These are phyloP conservation scores for Spathaspora sp. DNA, from an alignment of 805 yeast genomes.

Conservation along the genomic window DNA sequence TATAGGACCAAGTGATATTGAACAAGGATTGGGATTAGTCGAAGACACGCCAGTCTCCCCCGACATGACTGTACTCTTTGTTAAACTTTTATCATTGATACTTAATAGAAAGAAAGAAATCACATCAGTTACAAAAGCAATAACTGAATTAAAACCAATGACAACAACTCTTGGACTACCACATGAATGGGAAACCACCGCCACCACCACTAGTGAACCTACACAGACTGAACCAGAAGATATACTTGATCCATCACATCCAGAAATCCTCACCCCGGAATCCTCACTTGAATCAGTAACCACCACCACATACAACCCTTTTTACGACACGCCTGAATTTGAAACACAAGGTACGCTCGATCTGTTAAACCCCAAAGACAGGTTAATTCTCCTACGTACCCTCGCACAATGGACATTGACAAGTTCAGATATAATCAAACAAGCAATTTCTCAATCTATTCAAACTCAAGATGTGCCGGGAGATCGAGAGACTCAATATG, in stretches of 20 bases:
- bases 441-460: conserved; percentile 18
- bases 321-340: conserved; percentile 17
- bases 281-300: conserved; percentile 9
- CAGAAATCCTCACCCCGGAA: conserved; percentile 15
- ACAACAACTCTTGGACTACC: conserved; percentile 30
- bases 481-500: conserved; percentile 36
- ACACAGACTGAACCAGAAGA: neutral
- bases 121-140: conserved; percentile 24
- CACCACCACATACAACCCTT: conserved; percentile 18
- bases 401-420: conserved; percentile 35
- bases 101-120: conserved; percentile 35
- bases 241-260: conserved; percentile 22
- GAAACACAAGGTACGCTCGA: conserved; percentile 26
- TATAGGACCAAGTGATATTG: conserved; percentile 37
- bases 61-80: conserved; percentile 30
- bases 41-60: conserved; percentile 17
- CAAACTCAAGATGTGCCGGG: conserved; percentile 34
- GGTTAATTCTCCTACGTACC: conserved; percentile 33
- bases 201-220: neutral
- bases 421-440: conserved; percentile 26
- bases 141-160: conserved; percentile 30
- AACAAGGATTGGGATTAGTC: conserved; percentile 29
- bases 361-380: conserved; percentile 29
- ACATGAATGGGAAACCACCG: conserved; percentile 26
- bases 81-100: conserved; percentile 27